Conservation (phyloP, 352 stramenopile species). For the Globisporangium iwayamae region DNA sequence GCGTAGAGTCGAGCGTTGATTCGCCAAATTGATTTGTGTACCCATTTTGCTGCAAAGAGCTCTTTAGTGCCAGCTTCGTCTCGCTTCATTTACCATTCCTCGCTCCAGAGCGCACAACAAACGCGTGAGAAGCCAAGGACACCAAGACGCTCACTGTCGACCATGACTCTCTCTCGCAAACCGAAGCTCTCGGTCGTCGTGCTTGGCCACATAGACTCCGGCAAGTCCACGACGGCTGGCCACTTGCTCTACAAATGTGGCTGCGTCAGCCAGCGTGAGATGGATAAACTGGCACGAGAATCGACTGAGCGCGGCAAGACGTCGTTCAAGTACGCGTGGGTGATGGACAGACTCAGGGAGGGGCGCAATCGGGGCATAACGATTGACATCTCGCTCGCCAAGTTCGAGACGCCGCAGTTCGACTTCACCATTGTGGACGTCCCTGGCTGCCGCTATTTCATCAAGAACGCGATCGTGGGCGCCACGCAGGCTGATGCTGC, state of each 20-base stretch:
- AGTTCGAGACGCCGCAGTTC: constrained; percentile 97
- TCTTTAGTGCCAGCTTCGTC: neutral
- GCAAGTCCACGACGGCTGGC: constrained; percentile 98
- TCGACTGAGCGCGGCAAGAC: constrained; percentile 95
- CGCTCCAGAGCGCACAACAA: constrained; percentile 18
- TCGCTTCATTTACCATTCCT: neutral
- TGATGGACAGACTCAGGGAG: constrained; percentile 98
- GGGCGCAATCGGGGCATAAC: constrained; percentile 91
- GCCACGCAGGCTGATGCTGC: constrained; percentile 97
- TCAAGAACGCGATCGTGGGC: constrained; percentile 99
- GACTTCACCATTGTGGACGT: constrained; percentile 98
- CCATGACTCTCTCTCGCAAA: constrained; percentile 48
- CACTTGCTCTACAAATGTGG: constrained; percentile 99
- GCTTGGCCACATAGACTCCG: constrained; percentile 96
- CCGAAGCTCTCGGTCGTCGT: constrained; percentile 92
- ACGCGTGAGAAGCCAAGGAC: neutral
- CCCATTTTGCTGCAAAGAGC: neutral
- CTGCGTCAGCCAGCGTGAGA: constrained; percentile 97
- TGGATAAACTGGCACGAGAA: constrained; percentile 99
- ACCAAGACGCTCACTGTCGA: neutral
- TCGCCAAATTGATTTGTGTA: neutral
- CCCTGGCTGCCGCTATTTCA: constrained; percentile 97
- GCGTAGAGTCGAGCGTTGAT: neutral
- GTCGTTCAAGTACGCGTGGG: constrained; percentile 99
- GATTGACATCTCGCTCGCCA: constrained; percentile 97